Evolutionary conservation across 805 yeast genomes (phyloP).

Genomic region (Starmerella ratchasimensis): DNA sequence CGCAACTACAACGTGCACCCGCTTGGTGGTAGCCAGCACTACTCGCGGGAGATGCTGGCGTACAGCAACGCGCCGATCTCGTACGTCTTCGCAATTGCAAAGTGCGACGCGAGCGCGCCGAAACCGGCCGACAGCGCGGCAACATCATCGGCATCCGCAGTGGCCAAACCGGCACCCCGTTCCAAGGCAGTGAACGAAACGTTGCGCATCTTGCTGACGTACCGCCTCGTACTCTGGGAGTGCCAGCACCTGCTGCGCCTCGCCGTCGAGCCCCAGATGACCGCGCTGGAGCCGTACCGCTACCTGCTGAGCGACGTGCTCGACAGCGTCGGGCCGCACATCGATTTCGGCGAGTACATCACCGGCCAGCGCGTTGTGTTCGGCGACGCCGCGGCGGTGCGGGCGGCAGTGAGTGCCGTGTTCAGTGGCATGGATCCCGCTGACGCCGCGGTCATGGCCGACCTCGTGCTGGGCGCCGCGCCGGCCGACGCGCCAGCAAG

Average conservation of each 20-base stretch:
- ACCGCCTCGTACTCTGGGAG: constrained; percentile 16
- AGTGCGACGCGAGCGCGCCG: constrained; percentile 24
- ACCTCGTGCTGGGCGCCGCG: neutral
- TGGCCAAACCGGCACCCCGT: constrained; percentile 13
- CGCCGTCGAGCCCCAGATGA: constrained; percentile 5
- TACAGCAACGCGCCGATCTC: constrained; percentile 60
- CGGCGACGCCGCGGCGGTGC: neutral
- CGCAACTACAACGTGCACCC: constrained; percentile 25
- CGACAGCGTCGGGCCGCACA: constrained; percentile 1
- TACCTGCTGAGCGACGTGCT: constrained; percentile 3
- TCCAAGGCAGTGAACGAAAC: constrained; percentile 14
- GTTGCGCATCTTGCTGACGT: constrained; percentile 15
- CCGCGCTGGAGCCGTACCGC: constrained; percentile 10
- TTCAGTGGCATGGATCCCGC: constrained; percentile 14
- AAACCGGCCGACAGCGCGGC: neutral
- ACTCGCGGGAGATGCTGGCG: constrained; percentile 30
- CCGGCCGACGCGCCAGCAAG: neutral
- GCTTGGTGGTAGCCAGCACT: constrained; percentile 13
- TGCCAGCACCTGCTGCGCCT: constrained; percentile 18
- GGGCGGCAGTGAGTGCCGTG: neutral
- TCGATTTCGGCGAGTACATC: constrained; percentile 7
- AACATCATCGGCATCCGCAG: constrained; percentile 14
- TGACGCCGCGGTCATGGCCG: constrained; percentile 7
- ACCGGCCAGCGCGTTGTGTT: neutral
- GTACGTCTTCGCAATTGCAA: constrained; percentile 35